Evolutionary conservation across 495 filamentous ascomycete genomes (phyloP).

Genomic region (Aspergillus steynii): DNA sequence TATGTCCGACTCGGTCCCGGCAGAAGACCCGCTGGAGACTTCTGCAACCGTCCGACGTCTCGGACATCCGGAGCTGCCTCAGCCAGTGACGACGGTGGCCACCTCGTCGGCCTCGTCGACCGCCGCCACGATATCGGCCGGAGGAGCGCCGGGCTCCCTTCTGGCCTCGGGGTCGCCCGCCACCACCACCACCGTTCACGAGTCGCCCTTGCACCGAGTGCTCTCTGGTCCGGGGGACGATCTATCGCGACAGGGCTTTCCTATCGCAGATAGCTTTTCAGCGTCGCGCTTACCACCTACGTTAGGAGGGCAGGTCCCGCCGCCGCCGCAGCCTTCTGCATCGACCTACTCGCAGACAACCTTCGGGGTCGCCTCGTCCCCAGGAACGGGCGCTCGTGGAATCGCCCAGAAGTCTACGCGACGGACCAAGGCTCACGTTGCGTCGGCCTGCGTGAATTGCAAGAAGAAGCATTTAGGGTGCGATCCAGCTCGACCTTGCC

Average conservation of each 20-base stretch:
- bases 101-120: conserved; percentile 36
- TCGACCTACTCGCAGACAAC: conserved; percentile 31
- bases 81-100: conserved; percentile 30
- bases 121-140: conserved; percentile 24
- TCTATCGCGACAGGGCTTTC: conserved; percentile 16
- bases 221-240: conserved; percentile 17
- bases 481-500: conserved; percentile 65
- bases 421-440: conserved; percentile 92
- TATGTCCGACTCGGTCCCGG: conserved; percentile 80
- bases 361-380: conserved; percentile 21
- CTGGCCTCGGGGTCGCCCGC: conserved; percentile 29
- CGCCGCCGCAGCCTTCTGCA: conserved; percentile 31
- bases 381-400: conserved; percentile 30
- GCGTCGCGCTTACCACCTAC: conserved; percentile 32
- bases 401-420: conserved; percentile 65
- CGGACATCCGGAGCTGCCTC: conserved; percentile 44
- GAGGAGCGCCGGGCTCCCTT: conserved; percentile 25
- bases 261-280: conserved; percentile 30
- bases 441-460: conserved; percentile 95
- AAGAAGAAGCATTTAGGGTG: conserved; percentile 92
- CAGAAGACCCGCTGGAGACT: conserved; percentile 60
- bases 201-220: conserved; percentile 17
- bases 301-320: conserved; percentile 23
- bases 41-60: conserved; percentile 55
- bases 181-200: conserved; percentile 17